Evolutionary conservation across 2,329 filamentous ascomycete species (phyloP), one percentile per base, ranked within the genome.

Genomic region (Sclerotinia borealis): DNA sequence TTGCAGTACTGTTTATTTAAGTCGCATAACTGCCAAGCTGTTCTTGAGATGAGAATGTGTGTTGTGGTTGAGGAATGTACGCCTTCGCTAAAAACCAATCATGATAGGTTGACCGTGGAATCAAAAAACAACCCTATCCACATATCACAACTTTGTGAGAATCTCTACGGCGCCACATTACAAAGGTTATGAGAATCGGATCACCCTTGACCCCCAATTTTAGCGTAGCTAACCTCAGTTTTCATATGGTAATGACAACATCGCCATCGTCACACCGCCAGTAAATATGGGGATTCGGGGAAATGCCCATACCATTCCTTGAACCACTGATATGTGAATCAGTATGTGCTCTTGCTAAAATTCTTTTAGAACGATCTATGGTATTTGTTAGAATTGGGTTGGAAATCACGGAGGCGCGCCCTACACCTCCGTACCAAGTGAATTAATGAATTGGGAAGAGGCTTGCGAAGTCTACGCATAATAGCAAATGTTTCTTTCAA

Each of bases 21-120:
- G n/a, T 17, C 11, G n/a, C 39, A 58, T 58, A 45, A 45, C 54
- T 58, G 54, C 54, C 54, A 58, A 45, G 54, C 17, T 25, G 11
- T 15, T 19, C 13, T 41, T 47, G 25, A 31, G 54, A 13, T 27
- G 13, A 36, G 54, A 58, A 58, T 45, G 54, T 36, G 8, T 58
- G 39, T 58, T 58, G 29, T 19, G 39, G n/a, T 45, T 45, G 27
- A 58, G 13, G 54, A 58, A 58, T 47, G 54, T 17, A 36, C 11
- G 11, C n/a, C 25, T 22, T 58, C 29, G 39, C 54, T 58, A 34
- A 22, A 58, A 8, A 25, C 54, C 27, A 58, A 58, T 58, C 52
- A 56, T 31, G 37, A 56, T 34, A 43, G n/a, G n/a, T n/a, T n/a
- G n/a, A 41, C 27, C 27, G 29, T 56, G 11, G 29, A 45, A 56